Evolutionary conservation across 306 rosid genomes (phyloP), one percentile per base, ranked within the genome.

Genomic region (Trichosanthes cucumerina): DNA sequence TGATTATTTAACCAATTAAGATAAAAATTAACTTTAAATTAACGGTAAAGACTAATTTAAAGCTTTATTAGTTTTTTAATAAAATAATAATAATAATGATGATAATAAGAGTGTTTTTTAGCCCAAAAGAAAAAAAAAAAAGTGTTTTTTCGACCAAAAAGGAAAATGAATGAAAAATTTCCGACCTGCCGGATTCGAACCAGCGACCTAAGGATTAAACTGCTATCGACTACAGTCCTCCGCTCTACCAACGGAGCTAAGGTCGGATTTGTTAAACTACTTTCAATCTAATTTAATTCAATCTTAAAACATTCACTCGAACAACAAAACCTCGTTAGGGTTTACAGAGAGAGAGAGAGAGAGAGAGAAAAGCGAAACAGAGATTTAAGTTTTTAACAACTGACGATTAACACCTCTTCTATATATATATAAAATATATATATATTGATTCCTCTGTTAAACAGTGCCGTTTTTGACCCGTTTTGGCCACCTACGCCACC

Each of bases 221-320:
- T 28, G 33, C 33, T 28, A 1, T 28, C 33, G 33, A 28, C 78
- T 74, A 74, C 78, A 76, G 79, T 76, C 79, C 79, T 76, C 79
- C 79, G 79, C 79, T 76, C 68, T 76, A 76, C 79, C 79, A 76
- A 76, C 79, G 54, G 79, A 76, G 79, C 79, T 76, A 76, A 76
- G 64, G 79, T 76, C 79, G 79, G 79, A 9, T 34, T 71, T 71
- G 53, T 15, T 53, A 16, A 53, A 0, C 0, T 0, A 36, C 5
- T 4, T 36, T 28, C 39, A 6, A 0, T 36, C 6, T 36, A 36
- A 36, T 4, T 2, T 3, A 36, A 36, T 36, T 36, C 6, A 36
- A 3, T 36, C 6, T 5, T 0, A 36, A 36, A 36, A 3, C 39
- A 3, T 36, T 36, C 6, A 36, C 6, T 36, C 2, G 2, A 4